phyloP scores from a whole-genome alignment of 768 basidiomycete genomes.

The Agrocybe chaxingu region DNA sequence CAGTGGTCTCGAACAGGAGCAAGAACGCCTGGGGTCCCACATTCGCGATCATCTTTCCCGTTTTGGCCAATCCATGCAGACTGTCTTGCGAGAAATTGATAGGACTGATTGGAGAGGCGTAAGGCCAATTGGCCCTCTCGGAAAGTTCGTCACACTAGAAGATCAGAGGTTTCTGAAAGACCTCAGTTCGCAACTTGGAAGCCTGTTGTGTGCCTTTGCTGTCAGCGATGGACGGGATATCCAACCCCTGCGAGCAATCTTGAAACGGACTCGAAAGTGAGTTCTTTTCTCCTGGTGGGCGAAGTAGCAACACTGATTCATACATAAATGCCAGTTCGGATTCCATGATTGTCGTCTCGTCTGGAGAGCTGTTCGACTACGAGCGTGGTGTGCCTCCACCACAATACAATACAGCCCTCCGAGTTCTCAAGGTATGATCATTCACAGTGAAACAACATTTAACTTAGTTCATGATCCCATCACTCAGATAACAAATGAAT shows the following conservation, averaged over 20 bases:
- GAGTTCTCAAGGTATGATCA: conserved; percentile 1
- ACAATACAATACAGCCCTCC: not conserved
- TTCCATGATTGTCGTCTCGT: not conserved
- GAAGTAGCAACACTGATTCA: not conserved
- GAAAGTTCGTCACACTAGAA: not conserved
- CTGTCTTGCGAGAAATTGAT: not conserved
- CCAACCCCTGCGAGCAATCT: not conserved
- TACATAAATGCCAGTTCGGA: not conserved
- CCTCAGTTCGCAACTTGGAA: not conserved
- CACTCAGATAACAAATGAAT: not conserved
- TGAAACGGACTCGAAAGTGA: not conserved
- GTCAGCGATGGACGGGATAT: conserved; percentile 1
- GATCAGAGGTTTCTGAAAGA: not conserved
- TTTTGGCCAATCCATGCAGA: not conserved
- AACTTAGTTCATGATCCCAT: too few species aligned
- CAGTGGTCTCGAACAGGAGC: not conserved
- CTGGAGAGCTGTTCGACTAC: conserved; percentile 5
- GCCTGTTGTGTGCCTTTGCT: not conserved
- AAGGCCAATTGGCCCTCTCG: conserved; percentile 4
- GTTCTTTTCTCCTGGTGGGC: not conserved
- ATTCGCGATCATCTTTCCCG: not conserved
- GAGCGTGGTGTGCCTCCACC: not conserved
- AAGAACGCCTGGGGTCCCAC: not conserved
- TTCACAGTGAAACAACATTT: not conserved
- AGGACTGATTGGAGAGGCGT: not conserved